Conservation (phyloP, 2,329 filamentous ascomycete genomes). For the Colletotrichum horii region DNA sequence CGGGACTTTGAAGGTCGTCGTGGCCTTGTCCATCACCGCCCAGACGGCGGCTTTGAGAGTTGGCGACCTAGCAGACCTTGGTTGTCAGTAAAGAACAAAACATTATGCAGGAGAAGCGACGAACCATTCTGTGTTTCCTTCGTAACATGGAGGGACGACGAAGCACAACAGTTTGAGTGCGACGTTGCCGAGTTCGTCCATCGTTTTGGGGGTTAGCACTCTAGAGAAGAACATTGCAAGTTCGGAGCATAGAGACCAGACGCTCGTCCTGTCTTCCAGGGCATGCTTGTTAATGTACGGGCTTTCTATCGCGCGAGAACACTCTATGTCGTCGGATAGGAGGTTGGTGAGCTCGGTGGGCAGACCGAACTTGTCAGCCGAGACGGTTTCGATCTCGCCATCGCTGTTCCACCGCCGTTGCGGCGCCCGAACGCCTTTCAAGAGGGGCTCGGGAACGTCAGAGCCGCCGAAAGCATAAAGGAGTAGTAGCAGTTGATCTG, state of each 20-base stretch:
- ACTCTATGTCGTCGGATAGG: slow-evolving; percentile 20
- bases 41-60: slow-evolving; percentile 30
- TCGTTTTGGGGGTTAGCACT: slow-evolving; percentile 5
- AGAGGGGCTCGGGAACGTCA: slow-evolving; percentile 26
- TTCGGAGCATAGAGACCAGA: slow-evolving; percentile 26
- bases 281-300: slow-evolving; percentile 19
- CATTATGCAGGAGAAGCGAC: accelerated
- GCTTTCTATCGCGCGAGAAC: slow-evolving; percentile 1
- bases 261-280: slow-evolving; percentile 22
- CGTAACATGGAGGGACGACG: slow-evolving; percentile 34
- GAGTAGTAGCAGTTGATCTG: slow-evolving; percentile 30
- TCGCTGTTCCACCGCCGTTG: slow-evolving; percentile 27
- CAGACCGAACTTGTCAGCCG: slow-evolving; percentile 28
- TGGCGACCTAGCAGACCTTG: slow-evolving; percentile 21
- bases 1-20: slow-evolving; percentile 16
- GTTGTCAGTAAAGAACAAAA: background rate
- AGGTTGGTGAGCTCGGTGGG: slow-evolving; percentile 22
- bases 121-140: slow-evolving; percentile 35
- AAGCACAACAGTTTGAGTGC: slow-evolving; percentile 32
- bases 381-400: slow-evolving; percentile 30
- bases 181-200: slow-evolving; percentile 23
- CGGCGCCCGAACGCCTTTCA: slow-evolving; percentile 24
- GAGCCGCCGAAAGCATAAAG: slow-evolving; percentile 24
- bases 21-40: slow-evolving; percentile 27
- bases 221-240: background rate